These are phyloP conservation scores for Tolypocladium tropicale DNA, from an alignment of 2,329 filamentous ascomycete species.

Conservation along the genomic window DNA sequence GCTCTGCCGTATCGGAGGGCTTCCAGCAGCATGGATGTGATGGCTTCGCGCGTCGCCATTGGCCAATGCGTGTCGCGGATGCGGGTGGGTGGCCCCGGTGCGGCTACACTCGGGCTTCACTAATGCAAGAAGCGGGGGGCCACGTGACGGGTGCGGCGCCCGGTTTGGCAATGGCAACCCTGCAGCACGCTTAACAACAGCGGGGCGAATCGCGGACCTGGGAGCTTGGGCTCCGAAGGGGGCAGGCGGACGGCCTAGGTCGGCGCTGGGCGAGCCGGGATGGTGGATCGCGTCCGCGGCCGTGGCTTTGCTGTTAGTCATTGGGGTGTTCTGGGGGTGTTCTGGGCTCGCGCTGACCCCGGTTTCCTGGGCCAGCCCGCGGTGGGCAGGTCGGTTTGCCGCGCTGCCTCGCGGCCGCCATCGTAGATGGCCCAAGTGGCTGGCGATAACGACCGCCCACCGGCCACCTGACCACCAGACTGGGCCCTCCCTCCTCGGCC, in stretches of 20 bases:
- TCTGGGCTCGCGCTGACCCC: not conserved
- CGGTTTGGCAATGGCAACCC: conserved; percentile 1
- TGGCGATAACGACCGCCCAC: not conserved
- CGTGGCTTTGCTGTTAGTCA: not conserved
- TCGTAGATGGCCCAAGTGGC: not conserved
- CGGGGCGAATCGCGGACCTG: not conserved
- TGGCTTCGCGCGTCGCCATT: conserved; percentile 1
- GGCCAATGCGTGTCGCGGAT: conserved; percentile 2
- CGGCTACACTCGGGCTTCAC: conserved; percentile 13
- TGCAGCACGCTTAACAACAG: conserved; percentile 1
- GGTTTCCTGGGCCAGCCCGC: not conserved
- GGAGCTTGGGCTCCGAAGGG: not conserved
- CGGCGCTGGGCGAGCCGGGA: not conserved
- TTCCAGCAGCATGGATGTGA: conserved; percentile 5
- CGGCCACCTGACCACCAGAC: not conserved
- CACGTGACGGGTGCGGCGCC: conserved; percentile 11
- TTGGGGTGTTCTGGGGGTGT: not conserved
- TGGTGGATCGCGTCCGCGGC: not conserved
- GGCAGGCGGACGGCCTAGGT: not conserved
- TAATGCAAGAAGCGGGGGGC: conserved; percentile 6
- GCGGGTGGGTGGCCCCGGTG: conserved; percentile 10
- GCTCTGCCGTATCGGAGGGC: conserved; percentile 10
- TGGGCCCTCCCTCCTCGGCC: not conserved
- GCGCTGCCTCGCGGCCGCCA: not conserved
- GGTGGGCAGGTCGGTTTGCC: not conserved